These are phyloP conservation scores for Knufia fluminis DNA, from an alignment of 2,329 filamentous ascomycete species.

Conservation along the genomic window DNA sequence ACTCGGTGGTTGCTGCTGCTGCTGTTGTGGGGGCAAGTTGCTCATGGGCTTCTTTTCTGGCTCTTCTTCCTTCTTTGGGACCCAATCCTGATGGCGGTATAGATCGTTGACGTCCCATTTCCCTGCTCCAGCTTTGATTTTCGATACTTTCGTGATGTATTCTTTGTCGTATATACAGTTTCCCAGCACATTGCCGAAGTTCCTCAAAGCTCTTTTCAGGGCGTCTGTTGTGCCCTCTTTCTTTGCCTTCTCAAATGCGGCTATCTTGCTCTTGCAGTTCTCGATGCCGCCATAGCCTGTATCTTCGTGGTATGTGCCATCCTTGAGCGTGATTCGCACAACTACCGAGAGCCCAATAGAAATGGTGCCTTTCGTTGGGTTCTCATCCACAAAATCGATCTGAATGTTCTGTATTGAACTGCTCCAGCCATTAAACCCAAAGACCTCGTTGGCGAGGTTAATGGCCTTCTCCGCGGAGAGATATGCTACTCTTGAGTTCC, in stretches of 20 bases:
- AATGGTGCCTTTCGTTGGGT: constrained; percentile 65
- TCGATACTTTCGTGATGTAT: constrained; percentile 81
- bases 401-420: constrained; percentile 91
- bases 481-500: constrained; percentile 82
- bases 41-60: constrained; percentile 26
- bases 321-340: constrained; percentile 77
- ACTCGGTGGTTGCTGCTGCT: constrained; percentile 17
- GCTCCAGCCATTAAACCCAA: constrained; percentile 97
- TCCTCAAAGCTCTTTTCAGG: constrained; percentile 78
- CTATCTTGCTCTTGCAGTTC: constrained; percentile 89
- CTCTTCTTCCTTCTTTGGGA: constrained; percentile 49
- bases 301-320: constrained; percentile 96
- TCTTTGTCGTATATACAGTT: constrained; percentile 98
- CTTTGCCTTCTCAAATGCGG: constrained; percentile 96
- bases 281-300: constrained; percentile 95
- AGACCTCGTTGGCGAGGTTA: constrained; percentile 85
- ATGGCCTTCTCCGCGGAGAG: constrained; percentile 95
- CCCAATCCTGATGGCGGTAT: constrained; percentile 70
- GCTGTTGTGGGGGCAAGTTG: constrained; percentile 21
- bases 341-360: constrained; percentile 83
- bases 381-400: constrained; percentile 89
- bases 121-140: constrained; percentile 68
- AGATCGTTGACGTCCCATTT: constrained; percentile 73
- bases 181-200: constrained; percentile 92
- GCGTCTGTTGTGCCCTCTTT: constrained; percentile 96